phyloP scores from a whole-genome alignment of 768 basidiomycete genomes.

The Cystobasidium ongulense region DNA sequence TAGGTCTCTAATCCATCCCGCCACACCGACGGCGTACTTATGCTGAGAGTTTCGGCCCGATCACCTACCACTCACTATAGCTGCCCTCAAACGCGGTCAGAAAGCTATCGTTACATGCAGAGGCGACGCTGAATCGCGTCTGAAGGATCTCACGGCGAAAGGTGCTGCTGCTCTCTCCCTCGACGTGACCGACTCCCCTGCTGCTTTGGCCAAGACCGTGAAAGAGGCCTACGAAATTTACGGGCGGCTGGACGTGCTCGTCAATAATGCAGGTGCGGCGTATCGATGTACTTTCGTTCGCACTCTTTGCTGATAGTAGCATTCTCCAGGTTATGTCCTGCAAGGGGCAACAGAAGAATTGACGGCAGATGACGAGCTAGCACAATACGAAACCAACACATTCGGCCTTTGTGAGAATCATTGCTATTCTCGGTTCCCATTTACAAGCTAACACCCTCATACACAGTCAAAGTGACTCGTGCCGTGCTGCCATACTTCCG shows the following conservation, averaged over 20 bases:
- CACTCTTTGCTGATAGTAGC: background rate
- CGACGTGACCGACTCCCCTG: background rate
- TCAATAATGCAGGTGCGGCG: slow-evolving; percentile 5
- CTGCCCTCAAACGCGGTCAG: background rate
- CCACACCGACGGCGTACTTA: background rate
- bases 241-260: slow-evolving; percentile 4
- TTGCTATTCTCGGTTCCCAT: background rate
- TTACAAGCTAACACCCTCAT: background rate
- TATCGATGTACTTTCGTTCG: background rate
- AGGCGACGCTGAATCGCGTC: background rate
- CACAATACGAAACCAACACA: slow-evolving; percentile 4
- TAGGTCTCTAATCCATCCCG: background rate
- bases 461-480: background rate
- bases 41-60: background rate
- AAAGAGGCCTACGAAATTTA: background rate
- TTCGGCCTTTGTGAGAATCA: background rate
- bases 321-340: background rate
- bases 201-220: background rate
- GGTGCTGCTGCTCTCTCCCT: slow-evolving; percentile 10
- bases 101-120: slow-evolving; percentile 7
- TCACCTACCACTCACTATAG: background rate
- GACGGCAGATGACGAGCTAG: background rate
- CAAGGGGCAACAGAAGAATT: slow-evolving; percentile 6
- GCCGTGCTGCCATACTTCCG: slow-evolving; percentile 12
- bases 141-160: background rate